A percentile compares a stretch with the other conserved stretches of the same genome.
Evolutionary conservation across 495 filamentous ascomycete species (phyloP).

Genomic region (Lasiosphaeris hirsuta): DNA sequence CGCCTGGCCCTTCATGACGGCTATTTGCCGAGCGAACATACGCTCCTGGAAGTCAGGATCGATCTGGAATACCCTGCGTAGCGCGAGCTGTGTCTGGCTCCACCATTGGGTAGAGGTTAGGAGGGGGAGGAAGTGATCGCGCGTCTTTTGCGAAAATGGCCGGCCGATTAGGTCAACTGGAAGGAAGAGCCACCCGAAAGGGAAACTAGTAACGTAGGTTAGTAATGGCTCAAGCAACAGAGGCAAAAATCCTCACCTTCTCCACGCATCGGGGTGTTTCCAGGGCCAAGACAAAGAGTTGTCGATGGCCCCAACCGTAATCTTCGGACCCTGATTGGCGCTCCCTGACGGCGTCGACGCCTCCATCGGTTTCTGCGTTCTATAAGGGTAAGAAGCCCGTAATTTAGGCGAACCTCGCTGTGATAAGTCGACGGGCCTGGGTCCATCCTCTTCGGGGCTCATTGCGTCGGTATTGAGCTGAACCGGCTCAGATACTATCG

Average conservation of each 20-base stretch:
- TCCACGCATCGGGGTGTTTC: slow-evolving; percentile 95
- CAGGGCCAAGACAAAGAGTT: slow-evolving; percentile 98
- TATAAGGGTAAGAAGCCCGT: slow-evolving; percentile 64
- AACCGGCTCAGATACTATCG: slow-evolving; percentile 79
- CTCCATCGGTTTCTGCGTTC: slow-evolving; percentile 79
- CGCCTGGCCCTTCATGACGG: slow-evolving; percentile 98
- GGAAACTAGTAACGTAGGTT: slow-evolving; percentile 60
- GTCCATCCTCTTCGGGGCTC: slow-evolving; percentile 49
- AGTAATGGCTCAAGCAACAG: background rate
- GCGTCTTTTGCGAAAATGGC: slow-evolving; percentile 88
- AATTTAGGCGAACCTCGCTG: slow-evolving; percentile 40
- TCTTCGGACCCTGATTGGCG: slow-evolving; percentile 53
- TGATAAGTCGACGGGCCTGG: slow-evolving; percentile 56
- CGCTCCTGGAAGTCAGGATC: slow-evolving; percentile 95
- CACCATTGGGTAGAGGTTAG: slow-evolving; percentile 94
- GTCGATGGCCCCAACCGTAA: slow-evolving; percentile 89
- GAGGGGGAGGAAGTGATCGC: slow-evolving; percentile 89
- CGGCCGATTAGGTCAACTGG: slow-evolving; percentile 94
- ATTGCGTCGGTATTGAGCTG: slow-evolving; percentile 55
- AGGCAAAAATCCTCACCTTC: slow-evolving; percentile 36
- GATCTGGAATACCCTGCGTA: slow-evolving; percentile 80
- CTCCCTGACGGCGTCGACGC: slow-evolving; percentile 60
- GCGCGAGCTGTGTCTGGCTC: slow-evolving; percentile 84
- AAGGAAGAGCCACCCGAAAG: slow-evolving; percentile 97
- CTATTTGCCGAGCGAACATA: slow-evolving; percentile 96